A percentile compares a stretch with the other conserved stretches of the same genome.
phyloP scores from a whole-genome alignment of 2,329 filamentous ascomycete genomes.

The Leptographium flavum region DNA sequence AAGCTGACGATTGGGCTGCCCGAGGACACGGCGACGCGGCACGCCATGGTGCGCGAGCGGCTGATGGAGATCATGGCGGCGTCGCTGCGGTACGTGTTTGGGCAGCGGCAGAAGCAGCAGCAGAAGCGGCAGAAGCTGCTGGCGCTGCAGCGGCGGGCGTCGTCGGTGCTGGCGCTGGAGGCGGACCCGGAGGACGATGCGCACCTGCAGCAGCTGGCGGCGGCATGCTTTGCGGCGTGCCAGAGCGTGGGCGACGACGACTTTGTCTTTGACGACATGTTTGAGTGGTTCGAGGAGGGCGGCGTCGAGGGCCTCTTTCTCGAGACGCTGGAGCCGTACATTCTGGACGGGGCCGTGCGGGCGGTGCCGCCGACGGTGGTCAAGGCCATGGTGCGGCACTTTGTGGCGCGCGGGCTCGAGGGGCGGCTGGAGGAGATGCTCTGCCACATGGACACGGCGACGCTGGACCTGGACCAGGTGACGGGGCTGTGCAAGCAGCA shows the following conservation, averaged over 20 bases:
- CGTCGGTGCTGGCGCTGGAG: too few species aligned
- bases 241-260: conserved; percentile 62
- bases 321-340: conserved; percentile 76
- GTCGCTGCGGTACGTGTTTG: conserved; percentile 79
- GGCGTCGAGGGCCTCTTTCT: conserved; percentile 64
- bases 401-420: conserved; percentile 60
- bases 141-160: too few species aligned
- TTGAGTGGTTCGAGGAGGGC: conserved; percentile 75
- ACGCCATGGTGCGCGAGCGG: conserved; percentile 75
- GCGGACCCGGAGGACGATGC: conserved; percentile 29
- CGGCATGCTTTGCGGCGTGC: conserved; percentile 73
- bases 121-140: neutral
- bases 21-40: conserved; percentile 61
- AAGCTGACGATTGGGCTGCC: conserved; percentile 89
- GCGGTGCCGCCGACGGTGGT: conserved; percentile 69
- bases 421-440: conserved; percentile 82
- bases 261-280: conserved; percentile 84
- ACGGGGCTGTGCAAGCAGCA: conserved; percentile 84
- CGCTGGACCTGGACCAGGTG: conserved; percentile 87
- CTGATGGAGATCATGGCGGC: conserved; percentile 87
- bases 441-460: conserved; percentile 78
- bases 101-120: conserved; percentile 39
- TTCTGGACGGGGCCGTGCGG: conserved; percentile 63
- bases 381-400: conserved; percentile 74
- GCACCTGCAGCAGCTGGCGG: conserved; percentile 63